Conservation (phyloP, 1,139 yeast genomes). For the Yamadazyma atlantica region DNA sequence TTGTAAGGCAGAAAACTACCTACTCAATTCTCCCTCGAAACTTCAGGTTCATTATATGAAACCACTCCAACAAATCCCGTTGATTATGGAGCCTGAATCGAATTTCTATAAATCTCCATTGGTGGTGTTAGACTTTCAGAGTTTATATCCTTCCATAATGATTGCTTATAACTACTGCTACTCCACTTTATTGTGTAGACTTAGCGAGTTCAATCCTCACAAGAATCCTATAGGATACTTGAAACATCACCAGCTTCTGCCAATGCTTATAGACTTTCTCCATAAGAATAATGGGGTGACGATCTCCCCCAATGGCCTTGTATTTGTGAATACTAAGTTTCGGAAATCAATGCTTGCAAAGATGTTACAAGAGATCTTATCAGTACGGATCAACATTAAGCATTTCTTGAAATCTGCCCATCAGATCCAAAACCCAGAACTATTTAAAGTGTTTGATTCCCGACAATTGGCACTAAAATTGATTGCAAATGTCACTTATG, state of each 20-base stretch:
- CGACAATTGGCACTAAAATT: slow-evolving; percentile 85
- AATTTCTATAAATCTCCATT: slow-evolving; percentile 85
- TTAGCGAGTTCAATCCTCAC: slow-evolving; percentile 46
- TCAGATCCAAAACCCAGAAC: slow-evolving; percentile 34
- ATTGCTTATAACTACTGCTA: slow-evolving; percentile 92
- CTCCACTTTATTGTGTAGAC: slow-evolving; percentile 78
- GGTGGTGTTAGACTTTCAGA: slow-evolving; percentile 88
- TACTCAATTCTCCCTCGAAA: slow-evolving; percentile 78
- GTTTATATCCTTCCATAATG: slow-evolving; percentile 87
- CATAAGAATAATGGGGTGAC: slow-evolving; percentile 50
- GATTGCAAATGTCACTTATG: slow-evolving; percentile 94
- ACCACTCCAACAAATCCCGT: slow-evolving; percentile 83
- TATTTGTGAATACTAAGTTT: slow-evolving; percentile 64
- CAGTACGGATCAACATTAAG: slow-evolving; percentile 77
- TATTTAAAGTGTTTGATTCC: slow-evolving; percentile 63
- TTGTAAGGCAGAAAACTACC: slow-evolving; percentile 70
- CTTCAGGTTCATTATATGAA: slow-evolving; percentile 81
- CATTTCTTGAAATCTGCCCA: slow-evolving; percentile 60
- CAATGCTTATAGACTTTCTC: slow-evolving; percentile 56
- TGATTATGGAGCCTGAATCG: slow-evolving; percentile 90
- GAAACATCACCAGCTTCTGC: slow-evolving; percentile 46
- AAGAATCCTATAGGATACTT: slow-evolving; percentile 40
- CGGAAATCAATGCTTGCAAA: slow-evolving; percentile 76
- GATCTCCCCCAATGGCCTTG: slow-evolving; percentile 84
- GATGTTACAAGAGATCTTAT: slow-evolving; percentile 81